Evolutionary conservation across 2,329 filamentous ascomycete genomes (phyloP), one percentile per base, ranked within the genome.

Genomic region (Emmonsia crescens): DNA sequence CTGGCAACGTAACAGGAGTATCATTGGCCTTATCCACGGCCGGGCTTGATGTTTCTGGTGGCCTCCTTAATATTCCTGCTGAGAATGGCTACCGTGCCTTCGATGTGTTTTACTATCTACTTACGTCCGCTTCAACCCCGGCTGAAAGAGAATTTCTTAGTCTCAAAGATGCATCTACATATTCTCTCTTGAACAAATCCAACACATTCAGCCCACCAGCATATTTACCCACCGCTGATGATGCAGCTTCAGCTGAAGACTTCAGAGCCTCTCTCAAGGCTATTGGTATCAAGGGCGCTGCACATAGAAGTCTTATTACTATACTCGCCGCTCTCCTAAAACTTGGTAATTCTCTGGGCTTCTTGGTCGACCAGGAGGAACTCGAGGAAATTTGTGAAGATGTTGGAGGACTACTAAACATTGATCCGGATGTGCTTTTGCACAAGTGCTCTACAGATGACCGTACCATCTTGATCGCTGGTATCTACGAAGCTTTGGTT

Each of bases 31-130:
- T 99, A 8, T 93, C 93, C 0, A 88, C 91, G 46, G 89, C 90
- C 2, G 94, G 94, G 21, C 89, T 99, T 63, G 89, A 99, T 72
- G 94, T 91, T 0, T 77, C 81, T 24, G 85, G 85, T 64, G 94
- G 93, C 49, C 80, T 99, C 12, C 79, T 96, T 19, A 85, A 89
- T 61, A 85, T 99, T 19, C 89, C 94, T 0, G 75, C 85, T 0
- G 86, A 96, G 71, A 71, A 85, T 6, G 94, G 94, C 14, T 91
- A 91, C 74, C 87, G 94, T 65, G 94, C 93, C 3, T 99, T 99
- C 68, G 93, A 99, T 71, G 94, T 96, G 57, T 97, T 99, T 72
- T 97, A 99, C 77, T 97, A 96, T 70, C 84, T 99, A 0, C 82
- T 97, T 49, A 95, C 92, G 0, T 91, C 89, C n/a, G 89, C 89